Evolutionary conservation across 2,329 filamentous ascomycete species (phyloP), one percentile per base, ranked within the genome.

Genomic region (Ustilaginoidea virens): DNA sequence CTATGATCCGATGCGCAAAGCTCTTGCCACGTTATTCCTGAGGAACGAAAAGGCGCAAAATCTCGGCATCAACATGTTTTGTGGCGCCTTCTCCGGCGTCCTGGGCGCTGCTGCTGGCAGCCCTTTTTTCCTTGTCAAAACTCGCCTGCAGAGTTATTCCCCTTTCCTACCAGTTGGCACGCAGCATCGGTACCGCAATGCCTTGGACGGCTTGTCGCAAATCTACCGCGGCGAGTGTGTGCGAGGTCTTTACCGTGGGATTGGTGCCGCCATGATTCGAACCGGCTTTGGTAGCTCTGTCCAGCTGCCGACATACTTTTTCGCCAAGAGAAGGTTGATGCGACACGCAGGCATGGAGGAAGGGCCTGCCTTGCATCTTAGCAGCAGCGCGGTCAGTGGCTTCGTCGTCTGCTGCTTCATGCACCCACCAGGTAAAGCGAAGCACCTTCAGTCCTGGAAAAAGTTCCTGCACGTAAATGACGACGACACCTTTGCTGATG

Each of bases 91-190:
- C 9, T 93, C 85, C 3, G 90, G 90, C 30, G 73, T 98, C 37
- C 69, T 98, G 33, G 90, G 90, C 39, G 90, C 87, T 7, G 80
- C 80, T n/a, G 79, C 80, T 14, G 90, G 87, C 22, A 92, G 82
- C 30, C 90, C 90, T 3, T 96, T 98, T 58, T 98, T 98, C 67
- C 72, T 98, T 31, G 80, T 96, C 52, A 98, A 98, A 65, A 98
- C 90, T 3, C 74, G 90, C 24, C 64, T 98, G 33, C 90, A 98
- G 56, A 93, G 83, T 41, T 96, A 70, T 61, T 93, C 85, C 21
- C 81, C 86, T 4, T 90, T 86, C 54, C 66, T 90, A 9, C 90
- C 90, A 4, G 86, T 96, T 24, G 90, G 90, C 31, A 96, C 90
- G n/a, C 90, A 98, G 51, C 90, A 98, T 56, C 66, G 74, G 39